Base-by-base conservation (phyloP, 2,329 filamentous ascomycete species). In the Cryphonectria carpinicola region DNA sequence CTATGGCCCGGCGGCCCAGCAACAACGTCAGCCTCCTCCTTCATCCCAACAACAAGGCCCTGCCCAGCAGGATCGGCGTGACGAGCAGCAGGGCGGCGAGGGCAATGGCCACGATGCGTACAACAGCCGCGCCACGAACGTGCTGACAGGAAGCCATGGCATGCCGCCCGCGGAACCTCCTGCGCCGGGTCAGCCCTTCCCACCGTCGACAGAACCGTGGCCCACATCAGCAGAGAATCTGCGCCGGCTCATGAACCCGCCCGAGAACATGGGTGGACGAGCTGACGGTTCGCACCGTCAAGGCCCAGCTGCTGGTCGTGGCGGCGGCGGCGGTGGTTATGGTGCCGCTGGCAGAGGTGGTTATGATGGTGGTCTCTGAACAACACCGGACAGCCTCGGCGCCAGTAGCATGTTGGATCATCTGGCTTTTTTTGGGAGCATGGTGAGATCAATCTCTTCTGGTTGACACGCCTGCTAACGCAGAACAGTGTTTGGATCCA, bases 181-280 rank as follows among this genome's bases (percentile, higher is more conserved):
- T 6, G 4, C 35, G 28, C 41, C 58, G 14, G 60, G 43, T 32
- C 22, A 64, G 37, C 8, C 46, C 17, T 54, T 63, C 28, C 58
- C 67, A 19, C 3, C 28, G 25, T 28, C 56, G 43, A 68, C 60
- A 32, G 67, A 32, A 10, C n/a, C n/a, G 25, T 61, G 66, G 66
- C 41, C 39, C 19, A 19, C 11, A 5, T 22, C 13, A 6, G 60
- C 43, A 7, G 41, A 46, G 13, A n/a, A 49, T 35, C 46, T 54
- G 43, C 13, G 11, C 2, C 28, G 37, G 28, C 39, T 35, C 17
- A 41, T 49, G 39, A 52, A 46, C 10, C 56, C 8, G 54, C 4
- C 14, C 3, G 37, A 35, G 39, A 35, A 25, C 10, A 8, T 25
- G 32, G 43, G 10, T 14, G 22, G 61, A 17, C 28, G 32, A 19